phyloP scores from a whole-genome alignment of 352 stramenopile genomes.

The Phytophthora capsici region DNA sequence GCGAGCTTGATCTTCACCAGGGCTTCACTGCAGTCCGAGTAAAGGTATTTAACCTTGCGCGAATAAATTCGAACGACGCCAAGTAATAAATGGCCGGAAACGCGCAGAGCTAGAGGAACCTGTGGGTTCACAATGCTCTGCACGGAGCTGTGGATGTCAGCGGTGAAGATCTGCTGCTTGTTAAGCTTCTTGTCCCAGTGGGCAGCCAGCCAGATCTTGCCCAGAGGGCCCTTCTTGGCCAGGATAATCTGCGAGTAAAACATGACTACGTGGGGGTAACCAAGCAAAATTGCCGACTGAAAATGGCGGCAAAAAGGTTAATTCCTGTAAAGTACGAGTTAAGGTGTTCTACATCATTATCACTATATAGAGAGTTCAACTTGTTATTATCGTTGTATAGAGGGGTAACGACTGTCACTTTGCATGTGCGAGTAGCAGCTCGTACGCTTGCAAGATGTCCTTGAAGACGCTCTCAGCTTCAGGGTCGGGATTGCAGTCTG shows the following conservation, averaged over 20 bases:
- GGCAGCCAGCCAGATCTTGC: constrained; percentile 99
- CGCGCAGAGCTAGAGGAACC: constrained; percentile 96
- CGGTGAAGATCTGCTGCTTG: constrained; percentile 98
- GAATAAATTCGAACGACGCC: constrained; percentile 99
- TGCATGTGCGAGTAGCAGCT: constrained; percentile 63
- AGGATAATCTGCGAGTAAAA: constrained; percentile 99
- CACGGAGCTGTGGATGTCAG: constrained; percentile 96
- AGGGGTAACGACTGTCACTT: background rate
- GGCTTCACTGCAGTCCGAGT: constrained; percentile 98
- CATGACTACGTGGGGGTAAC: constrained; percentile 65
- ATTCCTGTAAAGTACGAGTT: constrained; percentile 14
- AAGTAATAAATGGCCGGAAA: constrained; percentile 97
- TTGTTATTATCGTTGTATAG: constrained; percentile 1
- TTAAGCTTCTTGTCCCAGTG: constrained; percentile 99
- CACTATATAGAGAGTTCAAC: background rate
- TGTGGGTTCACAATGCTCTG: constrained; percentile 97
- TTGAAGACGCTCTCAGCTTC: constrained; percentile 86
- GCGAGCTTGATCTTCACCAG: constrained; percentile 99
- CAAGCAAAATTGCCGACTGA: constrained; percentile 25
- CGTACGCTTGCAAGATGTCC: constrained; percentile 87
- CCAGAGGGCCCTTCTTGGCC: constrained; percentile 98
- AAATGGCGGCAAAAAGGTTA: constrained; percentile 12
- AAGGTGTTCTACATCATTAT: background rate
- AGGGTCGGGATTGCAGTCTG: constrained; percentile 90
- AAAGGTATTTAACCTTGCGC: constrained; percentile 98